Evolutionary conservation across 495 filamentous ascomycete species (phyloP).

Genomic region (Amorphotheca resinae): DNA sequence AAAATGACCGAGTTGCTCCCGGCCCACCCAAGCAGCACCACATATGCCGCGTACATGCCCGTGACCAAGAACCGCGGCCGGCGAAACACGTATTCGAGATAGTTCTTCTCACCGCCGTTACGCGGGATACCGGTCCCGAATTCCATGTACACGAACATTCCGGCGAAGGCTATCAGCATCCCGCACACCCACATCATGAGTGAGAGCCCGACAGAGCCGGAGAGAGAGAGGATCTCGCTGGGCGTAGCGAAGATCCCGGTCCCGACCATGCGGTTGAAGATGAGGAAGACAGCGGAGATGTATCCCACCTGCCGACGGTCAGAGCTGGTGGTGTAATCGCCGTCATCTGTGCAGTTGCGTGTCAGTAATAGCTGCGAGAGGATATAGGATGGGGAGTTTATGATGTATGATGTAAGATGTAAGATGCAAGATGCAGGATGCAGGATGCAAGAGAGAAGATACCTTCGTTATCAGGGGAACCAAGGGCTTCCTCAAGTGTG

Average conservation of each 20-base stretch:
- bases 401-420: too few species aligned
- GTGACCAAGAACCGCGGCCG: conserved; percentile 55
- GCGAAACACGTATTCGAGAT: conserved; percentile 53
- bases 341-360: too few species aligned
- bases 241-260: conserved; percentile 31
- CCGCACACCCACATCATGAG: conserved; percentile 42
- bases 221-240: conserved; percentile 21
- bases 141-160: conserved; percentile 20
- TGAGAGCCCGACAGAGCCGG: conserved; percentile 38
- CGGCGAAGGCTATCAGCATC: conserved; percentile 34
- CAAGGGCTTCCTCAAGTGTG: too few species aligned
- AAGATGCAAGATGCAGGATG: too few species aligned
- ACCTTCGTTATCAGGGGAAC: too few species aligned
- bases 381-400: too few species aligned
- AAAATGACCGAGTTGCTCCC: conserved; percentile 51
- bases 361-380: too few species aligned
- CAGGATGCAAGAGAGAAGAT: too few species aligned
- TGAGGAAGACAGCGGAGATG: conserved; percentile 27
- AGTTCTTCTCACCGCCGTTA: conserved; percentile 52
- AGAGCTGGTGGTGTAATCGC: neutral
- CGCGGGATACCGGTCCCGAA: conserved; percentile 37
- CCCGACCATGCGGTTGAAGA: conserved; percentile 30
- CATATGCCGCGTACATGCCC: conserved; percentile 38
- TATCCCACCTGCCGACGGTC: conserved; percentile 27
- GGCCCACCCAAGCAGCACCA: conserved; percentile 34